These are phyloP conservation scores for Plasmodium gaboni DNA, from an alignment of 169 alveolate genomes.

Conservation along the genomic window DNA sequence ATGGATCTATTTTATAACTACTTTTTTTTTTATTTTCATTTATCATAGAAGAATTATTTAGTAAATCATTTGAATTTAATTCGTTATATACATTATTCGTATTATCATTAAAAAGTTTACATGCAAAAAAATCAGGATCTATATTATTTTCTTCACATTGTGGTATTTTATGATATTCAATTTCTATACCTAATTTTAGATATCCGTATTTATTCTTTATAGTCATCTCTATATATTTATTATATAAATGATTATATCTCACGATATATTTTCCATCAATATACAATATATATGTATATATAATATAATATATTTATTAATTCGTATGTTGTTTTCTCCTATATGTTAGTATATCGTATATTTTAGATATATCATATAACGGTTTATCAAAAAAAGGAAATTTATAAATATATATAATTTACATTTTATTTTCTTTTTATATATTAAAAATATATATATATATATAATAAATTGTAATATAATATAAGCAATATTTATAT, in stretches of 20 bases:
- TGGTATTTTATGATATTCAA: conserved; percentile 18
- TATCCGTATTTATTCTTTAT: conserved; percentile 62
- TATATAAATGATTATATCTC: background rate
- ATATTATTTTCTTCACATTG: conserved; percentile 7
- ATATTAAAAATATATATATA: too few species aligned
- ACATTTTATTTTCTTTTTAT: too few species aligned
- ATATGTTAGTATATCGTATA: too few species aligned
- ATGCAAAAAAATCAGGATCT: conserved; percentile 43
- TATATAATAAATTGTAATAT: too few species aligned
- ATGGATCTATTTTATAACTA: conserved; percentile 43
- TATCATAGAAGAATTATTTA: background rate
- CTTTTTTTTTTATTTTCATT: background rate
- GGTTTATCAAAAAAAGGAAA: too few species aligned
- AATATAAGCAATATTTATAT: too few species aligned
- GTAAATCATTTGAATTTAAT: background rate
- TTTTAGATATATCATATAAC: too few species aligned
- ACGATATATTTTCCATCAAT: too few species aligned
- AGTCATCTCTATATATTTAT: conserved; percentile 32
- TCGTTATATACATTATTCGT: background rate
- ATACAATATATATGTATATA: too few species aligned
- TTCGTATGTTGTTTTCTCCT: too few species aligned
- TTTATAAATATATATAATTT: too few species aligned
- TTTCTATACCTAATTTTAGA: conserved; percentile 61
- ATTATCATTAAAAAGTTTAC: conserved; percentile 28
- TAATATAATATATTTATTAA: too few species aligned